Evolutionary conservation across 352 stramenopile species (phyloP), one percentile per base, ranked within the genome.

Genomic region (Pilasporangium apinafurcum): DNA sequence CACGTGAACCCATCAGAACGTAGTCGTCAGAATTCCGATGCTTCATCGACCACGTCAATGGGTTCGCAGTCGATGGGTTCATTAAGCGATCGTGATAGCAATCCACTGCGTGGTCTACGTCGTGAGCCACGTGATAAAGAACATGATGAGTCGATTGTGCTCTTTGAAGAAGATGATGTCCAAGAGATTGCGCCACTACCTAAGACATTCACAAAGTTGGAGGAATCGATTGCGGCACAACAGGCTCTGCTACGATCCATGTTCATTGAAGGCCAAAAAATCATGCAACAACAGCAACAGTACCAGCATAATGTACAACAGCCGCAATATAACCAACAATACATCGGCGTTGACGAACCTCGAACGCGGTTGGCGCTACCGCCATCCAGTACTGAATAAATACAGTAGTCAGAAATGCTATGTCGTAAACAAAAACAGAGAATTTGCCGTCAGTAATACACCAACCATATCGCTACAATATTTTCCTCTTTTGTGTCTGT

Each of bases 201-300:
- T 10, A 79, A 56, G 33, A 75, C 65, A 6, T 89, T 89, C 37
- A 64, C 61, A 6, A 81, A 80, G 46, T 85, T 89, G 77, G 73
- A 89, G 51, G 68, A 89, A 49, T 75, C 79, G 46, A 89, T 89
- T 41, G 77, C 77, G 1, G 73, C 64, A 6, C 77, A 89, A 53
- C 73, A 89, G 56, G 62, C 70, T 44, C 58, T 89, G 18, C 41
- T 89, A 21, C 67, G 76, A 17, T 83, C 68, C 26, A 86, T 88
- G 69, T 68, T 84, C 48, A 61, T 82, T 51, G 70, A 88, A 39
- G 76, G 76, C 40, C 65, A 86, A 48, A 84, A 84, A 58, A 86
- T 88, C 27, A 83, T 86, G 72, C 44, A 42, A 12, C 13, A 18
- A 20, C 42, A 29, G 42, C 42, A 39, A 32, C 6, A 34, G n/a